Percentiles rank a stretch among this genome's conserved stretches.
These are phyloP conservation scores for Macadamia integrifolia DNA, from an alignment of 164 flowering plant species.

Conservation along the genomic window DNA sequence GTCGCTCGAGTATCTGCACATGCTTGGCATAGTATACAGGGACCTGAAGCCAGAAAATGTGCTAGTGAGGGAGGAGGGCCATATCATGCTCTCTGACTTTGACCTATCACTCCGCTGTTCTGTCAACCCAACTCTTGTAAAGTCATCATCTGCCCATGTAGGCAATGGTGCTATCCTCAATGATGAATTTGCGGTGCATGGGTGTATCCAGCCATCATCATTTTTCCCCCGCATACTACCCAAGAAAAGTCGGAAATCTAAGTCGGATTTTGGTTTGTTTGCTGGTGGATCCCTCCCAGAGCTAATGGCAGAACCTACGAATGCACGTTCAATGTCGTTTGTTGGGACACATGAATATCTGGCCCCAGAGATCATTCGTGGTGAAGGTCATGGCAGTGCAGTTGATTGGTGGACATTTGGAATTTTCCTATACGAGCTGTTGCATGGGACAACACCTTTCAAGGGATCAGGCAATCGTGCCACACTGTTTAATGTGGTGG, in stretches of 20 bases:
- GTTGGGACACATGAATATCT: conserved; percentile 77
- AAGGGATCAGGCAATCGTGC: conserved; percentile 69
- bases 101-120: conserved; percentile 70
- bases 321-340: conserved; percentile 74
- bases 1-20: conserved; percentile 71
- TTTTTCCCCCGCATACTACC: conserved; percentile 58
- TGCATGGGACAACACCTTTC: conserved; percentile 63
- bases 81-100: conserved; percentile 72
- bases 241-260: conserved; percentile 57
- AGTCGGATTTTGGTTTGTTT: conserved; percentile 57
- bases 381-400: conserved; percentile 86
- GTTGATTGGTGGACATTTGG: conserved; percentile 85
- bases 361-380: conserved; percentile 72
- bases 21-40: conserved; percentile 67
- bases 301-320: conserved; percentile 81
- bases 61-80: conserved; percentile 67
- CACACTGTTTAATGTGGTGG: conserved; percentile 66
- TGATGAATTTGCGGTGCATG: conserved; percentile 37
- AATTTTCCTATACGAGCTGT: conserved; percentile 51
- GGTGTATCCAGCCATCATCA: conserved; percentile 50
- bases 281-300: conserved; percentile 56
- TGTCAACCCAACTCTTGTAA: conserved; percentile 64
- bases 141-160: conserved; percentile 49
- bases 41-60: conserved; percentile 75
- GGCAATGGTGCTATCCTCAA: conserved; percentile 28